Percentiles rank a stretch among this genome's conserved stretches.
Evolutionary conservation across 208 protist genomes (phyloP).

Genomic region (Crithidia bombi): DNA sequence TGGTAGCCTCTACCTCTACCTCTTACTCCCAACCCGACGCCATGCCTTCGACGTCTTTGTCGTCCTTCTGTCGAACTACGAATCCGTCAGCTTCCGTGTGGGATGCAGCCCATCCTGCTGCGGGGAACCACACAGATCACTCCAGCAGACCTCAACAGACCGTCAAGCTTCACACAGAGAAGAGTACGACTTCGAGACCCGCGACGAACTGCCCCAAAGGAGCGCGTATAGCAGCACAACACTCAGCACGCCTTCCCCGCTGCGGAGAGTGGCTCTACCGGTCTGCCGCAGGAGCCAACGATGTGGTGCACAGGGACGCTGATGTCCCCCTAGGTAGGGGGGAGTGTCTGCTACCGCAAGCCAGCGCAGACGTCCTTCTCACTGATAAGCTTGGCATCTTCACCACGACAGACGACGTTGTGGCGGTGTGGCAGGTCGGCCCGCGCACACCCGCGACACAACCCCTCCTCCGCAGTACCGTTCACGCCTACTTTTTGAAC

Average conservation of each 20-base stretch:
- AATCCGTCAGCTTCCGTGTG: too few relatives aligned
- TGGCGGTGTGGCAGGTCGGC: conserved; percentile 12
- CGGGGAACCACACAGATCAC: too few relatives aligned
- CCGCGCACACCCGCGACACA: conserved; percentile 1
- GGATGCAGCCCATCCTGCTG: too few relatives aligned
- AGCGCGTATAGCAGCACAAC: background rate
- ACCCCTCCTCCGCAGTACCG: background rate
- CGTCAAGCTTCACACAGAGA: too few relatives aligned
- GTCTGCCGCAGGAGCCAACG: background rate
- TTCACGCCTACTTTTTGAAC: conserved; percentile 16
- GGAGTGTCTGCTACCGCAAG: background rate
- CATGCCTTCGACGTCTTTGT: too few relatives aligned
- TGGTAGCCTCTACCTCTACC: too few relatives aligned
- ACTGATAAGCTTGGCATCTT: background rate
- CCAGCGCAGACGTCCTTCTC: background rate
- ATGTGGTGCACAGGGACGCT: background rate
- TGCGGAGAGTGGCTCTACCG: background rate
- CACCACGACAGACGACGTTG: background rate
- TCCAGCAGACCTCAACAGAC: too few relatives aligned
- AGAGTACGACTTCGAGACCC: too few relatives aligned
- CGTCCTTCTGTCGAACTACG: too few relatives aligned
- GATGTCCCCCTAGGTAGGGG: background rate
- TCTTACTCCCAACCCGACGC: too few relatives aligned
- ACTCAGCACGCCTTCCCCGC: background rate
- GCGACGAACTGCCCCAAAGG: too few relatives aligned